Percentiles rank a stretch among this genome's conserved stretches.
These are phyloP conservation scores for Daldinia eschscholtzii DNA, from an alignment of 2,329 filamentous ascomycete species.

Conservation along the genomic window DNA sequence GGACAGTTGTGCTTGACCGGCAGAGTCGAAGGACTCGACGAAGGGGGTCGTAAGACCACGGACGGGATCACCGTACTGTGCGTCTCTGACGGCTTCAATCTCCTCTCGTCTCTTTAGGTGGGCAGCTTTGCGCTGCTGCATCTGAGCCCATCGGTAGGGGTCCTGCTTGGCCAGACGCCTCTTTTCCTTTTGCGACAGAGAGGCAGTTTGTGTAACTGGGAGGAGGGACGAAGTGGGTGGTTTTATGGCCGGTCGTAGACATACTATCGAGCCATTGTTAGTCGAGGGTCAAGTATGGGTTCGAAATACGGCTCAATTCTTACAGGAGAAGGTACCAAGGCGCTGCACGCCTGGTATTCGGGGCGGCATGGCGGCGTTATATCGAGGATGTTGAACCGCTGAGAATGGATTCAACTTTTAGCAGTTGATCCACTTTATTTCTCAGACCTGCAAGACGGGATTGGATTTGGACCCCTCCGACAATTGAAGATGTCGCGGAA, in stretches of 20 bases:
- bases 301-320: constrained; percentile 45
- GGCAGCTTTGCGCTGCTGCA: constrained; percentile 84
- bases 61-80: constrained; percentile 80
- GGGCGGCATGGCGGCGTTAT: constrained; percentile 70
- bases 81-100: constrained; percentile 73
- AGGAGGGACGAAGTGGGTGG: constrained; percentile 66
- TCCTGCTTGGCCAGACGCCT: constrained; percentile 78
- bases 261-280: constrained; percentile 62
- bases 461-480: constrained; percentile 1
- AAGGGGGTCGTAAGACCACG: constrained; percentile 85
- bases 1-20: constrained; percentile 61
- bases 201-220: constrained; percentile 72
- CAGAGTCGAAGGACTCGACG: constrained; percentile 81
- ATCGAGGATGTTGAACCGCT: constrained; percentile 16
- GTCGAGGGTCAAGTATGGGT: constrained; percentile 35
- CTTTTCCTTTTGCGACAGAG: constrained; percentile 71
- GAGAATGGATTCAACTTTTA: constrained; percentile 29
- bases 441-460: constrained; percentile 3
- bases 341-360: constrained; percentile 72
- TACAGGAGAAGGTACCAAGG: constrained; percentile 72
- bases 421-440: constrained; percentile 32
- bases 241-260: constrained; percentile 67
- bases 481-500: constrained; percentile 7
- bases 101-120: constrained; percentile 81
- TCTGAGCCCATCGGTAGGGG: constrained; percentile 84